Base-by-base conservation (phyloP, 768 basidiomycete species). In the Xerocomellus intermedius region DNA sequence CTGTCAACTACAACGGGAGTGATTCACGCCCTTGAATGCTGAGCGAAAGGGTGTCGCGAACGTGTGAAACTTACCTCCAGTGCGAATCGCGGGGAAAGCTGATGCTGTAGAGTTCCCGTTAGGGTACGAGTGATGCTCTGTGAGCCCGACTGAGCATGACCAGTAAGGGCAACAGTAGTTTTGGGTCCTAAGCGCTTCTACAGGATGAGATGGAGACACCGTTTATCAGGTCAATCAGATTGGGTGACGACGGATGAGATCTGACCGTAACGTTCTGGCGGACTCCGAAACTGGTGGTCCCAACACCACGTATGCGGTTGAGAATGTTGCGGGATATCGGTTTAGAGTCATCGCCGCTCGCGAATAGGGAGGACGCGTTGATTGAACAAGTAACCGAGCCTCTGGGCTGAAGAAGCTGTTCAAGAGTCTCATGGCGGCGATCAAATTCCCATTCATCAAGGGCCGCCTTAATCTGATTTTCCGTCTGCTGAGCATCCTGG, bases 71-170 rank as follows among this genome's bases (percentile, higher is more conserved):
- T 58, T 66, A 79, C 83, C 69, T 78, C 73, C n/a, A 78, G 72
- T 42, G 69, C 67, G 54, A 84, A 63, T 47, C 82, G 80, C 14
- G 89, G 87, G 28, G 89, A 89, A 64, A 83, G 84, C 62, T 91
- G 88, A 69, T 93, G 87, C 53, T 80, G 82, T 45, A 94, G 69
- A 2, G 90, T 90, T 36, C 88, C 89, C 24, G 82, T 65, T 37
- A 94, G 66, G 53, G 78, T 79, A 16, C 76, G 77, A 10, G 70
- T 62, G 21, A 61, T 66, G 42, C 37, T 58, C 48, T 55, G 57
- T 47, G 61, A 13, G 32, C 60, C 58, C 2, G 59, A 43, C 33
- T 69, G 72, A 61, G 77, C 71, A 52, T 73, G 72, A 38, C 75
- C 74, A 49, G 73, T 70, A 24, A 83, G 60, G 21, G 67, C 59